Base-by-base conservation (phyloP, 2,329 filamentous ascomycete species). In the Colletotrichum plurivorum region DNA sequence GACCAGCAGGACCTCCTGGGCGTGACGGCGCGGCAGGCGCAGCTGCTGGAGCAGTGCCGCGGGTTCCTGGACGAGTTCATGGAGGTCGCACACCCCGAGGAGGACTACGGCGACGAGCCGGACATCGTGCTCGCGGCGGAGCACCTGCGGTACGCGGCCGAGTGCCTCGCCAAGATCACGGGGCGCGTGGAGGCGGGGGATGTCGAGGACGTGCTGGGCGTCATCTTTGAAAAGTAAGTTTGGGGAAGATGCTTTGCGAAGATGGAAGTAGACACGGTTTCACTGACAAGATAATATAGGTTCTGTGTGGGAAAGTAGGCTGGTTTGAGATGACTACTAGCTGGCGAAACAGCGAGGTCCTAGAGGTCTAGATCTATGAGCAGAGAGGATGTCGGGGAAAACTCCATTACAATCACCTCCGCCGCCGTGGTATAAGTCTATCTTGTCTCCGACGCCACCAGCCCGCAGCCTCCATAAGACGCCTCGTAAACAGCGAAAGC, bases 191-290 rank as follows among this genome's bases (percentile, higher is more conserved):
- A 94, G 74, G 89, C 88, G 48, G 93, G 94, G 2, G 95, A 98
- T 79, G 94, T 98, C 16, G 95, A 99, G 78, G 96, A 98, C 77
- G 94, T 99, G 8, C 82, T 99, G 52, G 96, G 96, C 0, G 95
- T 99, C 22, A 95, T 99, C 4, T 99, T 99, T 82, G 95, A 98
- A 80, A 98, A 97, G 93, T 97, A 83, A 85, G 89, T 88, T 36
- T 36, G 8, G 31, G 3, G 1, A 39, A 5, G 36, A 13, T 31
- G 15, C 5, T 51, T 25, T 20, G 3, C 46, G 6, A 45, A 53
- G 13, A 27, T 63, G 13, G 12, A 27, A 5, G 49, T 52, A 25
- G 22, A 25, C 36, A 49, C 20, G 46, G 1, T 9, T 31, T 31
- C 27, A 51, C 56, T 66, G 12, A 69, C 61, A 55, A 5, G 2